Percentiles rank a stretch among this genome's conserved stretches.
Conservation (phyloP, 2,329 filamentous ascomycete species). For the Xenoacremonium recifei region DNA sequence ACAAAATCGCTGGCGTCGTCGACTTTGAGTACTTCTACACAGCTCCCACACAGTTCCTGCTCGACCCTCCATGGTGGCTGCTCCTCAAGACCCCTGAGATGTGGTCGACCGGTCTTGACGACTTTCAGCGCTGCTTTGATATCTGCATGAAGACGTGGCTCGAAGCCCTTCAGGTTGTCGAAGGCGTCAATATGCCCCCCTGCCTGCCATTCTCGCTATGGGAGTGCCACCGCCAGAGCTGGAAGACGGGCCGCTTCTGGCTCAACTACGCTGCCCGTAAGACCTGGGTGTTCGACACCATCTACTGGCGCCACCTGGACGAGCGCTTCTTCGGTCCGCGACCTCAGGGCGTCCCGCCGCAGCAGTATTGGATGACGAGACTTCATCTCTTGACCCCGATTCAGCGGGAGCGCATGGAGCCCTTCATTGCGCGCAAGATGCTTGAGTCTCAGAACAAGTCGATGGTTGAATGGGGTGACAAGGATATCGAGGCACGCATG, state of each 20-base stretch:
- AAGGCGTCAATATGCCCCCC: constrained; percentile 1
- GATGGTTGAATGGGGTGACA: constrained; percentile 27
- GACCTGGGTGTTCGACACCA: constrained; percentile 36
- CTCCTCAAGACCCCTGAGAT: constrained; percentile 30
- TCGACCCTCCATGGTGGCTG: constrained; percentile 39
- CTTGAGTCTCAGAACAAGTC: constrained; percentile 21
- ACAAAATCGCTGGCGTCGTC: constrained; percentile 28
- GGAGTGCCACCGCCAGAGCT: constrained; percentile 35
- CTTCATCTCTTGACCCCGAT: constrained; percentile 24
- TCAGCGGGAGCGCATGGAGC: constrained; percentile 27
- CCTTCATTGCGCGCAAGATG: constrained; percentile 31
- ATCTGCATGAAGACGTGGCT: constrained; percentile 33
- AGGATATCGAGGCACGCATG: too few relatives aligned
- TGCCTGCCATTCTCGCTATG: constrained; percentile 25
- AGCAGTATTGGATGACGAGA: constrained; percentile 30
- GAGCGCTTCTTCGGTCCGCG: constrained; percentile 28
- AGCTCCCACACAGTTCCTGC: constrained; percentile 31
- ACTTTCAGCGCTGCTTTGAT: constrained; percentile 31
- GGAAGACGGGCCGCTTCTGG: constrained; percentile 32
- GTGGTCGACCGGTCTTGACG: constrained; percentile 29
- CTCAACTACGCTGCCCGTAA: constrained; percentile 34
- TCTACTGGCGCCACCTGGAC: constrained; percentile 37
- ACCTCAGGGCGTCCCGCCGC: too few relatives aligned
- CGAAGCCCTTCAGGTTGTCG: constrained; percentile 24
- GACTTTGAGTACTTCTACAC: constrained; percentile 41